phyloP scores from a whole-genome alignment of 2,329 filamentous ascomycete species.

The Corinectria fuckeliana region DNA sequence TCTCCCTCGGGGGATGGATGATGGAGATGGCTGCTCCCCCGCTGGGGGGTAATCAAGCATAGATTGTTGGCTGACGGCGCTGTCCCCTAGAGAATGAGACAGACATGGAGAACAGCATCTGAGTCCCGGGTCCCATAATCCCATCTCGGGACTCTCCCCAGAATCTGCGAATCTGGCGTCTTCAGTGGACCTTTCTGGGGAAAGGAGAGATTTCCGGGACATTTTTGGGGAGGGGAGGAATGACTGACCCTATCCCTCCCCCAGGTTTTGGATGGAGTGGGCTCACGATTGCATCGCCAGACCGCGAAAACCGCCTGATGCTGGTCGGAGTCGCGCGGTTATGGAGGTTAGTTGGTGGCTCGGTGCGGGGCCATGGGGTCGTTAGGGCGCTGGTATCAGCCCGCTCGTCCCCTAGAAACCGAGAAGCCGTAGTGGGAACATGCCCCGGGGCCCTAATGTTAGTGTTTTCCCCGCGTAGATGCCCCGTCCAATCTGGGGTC shows the following conservation, averaged over 20 bases:
- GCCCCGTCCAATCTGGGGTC: conserved; percentile 12
- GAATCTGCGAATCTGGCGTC: conserved; percentile 21
- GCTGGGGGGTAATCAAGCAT: conserved; percentile 16
- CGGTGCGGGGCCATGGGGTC: conserved; percentile 12
- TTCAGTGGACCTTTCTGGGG: conserved; percentile 13
- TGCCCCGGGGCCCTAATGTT: not conserved
- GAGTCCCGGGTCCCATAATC: not conserved
- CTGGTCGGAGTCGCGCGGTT: conserved; percentile 2
- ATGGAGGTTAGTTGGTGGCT: conserved; percentile 11
- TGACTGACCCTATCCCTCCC: conserved; percentile 11
- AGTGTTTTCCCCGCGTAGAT: conserved; percentile 13
- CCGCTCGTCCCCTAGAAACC: conserved; percentile 9
- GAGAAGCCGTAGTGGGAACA: conserved; percentile 4
- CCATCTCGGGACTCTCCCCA: not conserved
- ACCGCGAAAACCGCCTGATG: conserved; percentile 12
- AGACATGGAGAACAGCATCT: too few relatives aligned
- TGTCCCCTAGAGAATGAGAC: too few relatives aligned
- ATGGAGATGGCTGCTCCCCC: conserved; percentile 4
- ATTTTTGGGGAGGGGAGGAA: not conserved
- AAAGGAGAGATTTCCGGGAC: conserved; percentile 14
- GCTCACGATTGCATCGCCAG: conserved; percentile 9
- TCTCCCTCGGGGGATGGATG: conserved; percentile 1
- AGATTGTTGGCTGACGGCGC: not conserved
- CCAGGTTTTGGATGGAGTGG: conserved; percentile 19
- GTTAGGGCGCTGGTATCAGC: conserved; percentile 28